Evolutionary conservation across 495 filamentous ascomycete genomes (phyloP).

Genomic region (Darksidea phi): DNA sequence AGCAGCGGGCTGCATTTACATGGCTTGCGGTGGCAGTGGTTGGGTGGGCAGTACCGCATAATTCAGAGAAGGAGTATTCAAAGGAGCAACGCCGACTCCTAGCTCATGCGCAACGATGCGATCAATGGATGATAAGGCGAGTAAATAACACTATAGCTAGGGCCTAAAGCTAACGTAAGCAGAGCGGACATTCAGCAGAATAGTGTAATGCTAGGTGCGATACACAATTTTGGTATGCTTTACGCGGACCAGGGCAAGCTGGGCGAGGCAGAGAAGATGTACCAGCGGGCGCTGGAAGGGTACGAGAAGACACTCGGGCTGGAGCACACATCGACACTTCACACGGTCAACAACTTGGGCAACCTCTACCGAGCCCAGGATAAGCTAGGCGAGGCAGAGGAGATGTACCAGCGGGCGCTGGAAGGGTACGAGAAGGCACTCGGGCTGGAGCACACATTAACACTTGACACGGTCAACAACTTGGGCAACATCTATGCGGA

Average conservation of each 20-base stretch:
- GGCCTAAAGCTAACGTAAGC: neutral
- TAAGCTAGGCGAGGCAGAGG: constrained; percentile 1
- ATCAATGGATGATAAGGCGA: constrained; percentile 1
- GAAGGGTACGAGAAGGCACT: constrained; percentile 13
- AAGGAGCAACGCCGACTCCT: constrained; percentile 18
- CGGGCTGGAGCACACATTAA: constrained; percentile 10
- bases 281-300: constrained; percentile 8
- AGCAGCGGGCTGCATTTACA: neutral
- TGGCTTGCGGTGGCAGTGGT: constrained; percentile 15
- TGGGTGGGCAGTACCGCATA: constrained; percentile 15
- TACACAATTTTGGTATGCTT: constrained; percentile 9
- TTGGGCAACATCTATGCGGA: constrained; percentile 12
- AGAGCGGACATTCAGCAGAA: constrained; percentile 5
- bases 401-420: constrained; percentile 11
- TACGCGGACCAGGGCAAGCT: constrained; percentile 23
- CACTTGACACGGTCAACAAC: constrained; percentile 19
- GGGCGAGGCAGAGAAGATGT: constrained; percentile 10
- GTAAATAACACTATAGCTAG: neutral
- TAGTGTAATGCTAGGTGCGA: constrained; percentile 5
- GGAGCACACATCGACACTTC: constrained; percentile 19
- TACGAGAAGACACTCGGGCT: constrained; percentile 6
- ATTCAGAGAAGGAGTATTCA: neutral
- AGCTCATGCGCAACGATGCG: constrained; percentile 17
- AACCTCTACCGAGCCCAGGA: constrained; percentile 12
- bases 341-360: constrained; percentile 18